Conservation (phyloP, 805 yeast species). For the Metschnikowia cubensis region DNA sequence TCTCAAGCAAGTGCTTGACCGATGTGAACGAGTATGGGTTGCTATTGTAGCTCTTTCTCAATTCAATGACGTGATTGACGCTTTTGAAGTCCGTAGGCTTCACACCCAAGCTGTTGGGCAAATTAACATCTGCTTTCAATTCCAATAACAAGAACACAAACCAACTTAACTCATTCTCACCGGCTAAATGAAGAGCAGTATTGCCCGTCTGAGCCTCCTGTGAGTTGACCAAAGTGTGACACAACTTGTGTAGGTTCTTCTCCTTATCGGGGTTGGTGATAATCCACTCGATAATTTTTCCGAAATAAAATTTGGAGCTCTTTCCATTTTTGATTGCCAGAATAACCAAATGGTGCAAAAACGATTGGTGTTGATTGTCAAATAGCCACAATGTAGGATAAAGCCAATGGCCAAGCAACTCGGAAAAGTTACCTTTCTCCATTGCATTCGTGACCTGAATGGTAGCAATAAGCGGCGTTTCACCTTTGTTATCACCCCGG, state of each 20-base stretch:
- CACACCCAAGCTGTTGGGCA: conserved; percentile 81
- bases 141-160: conserved; percentile 31
- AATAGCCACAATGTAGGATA: conserved; percentile 53
- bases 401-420: conserved; percentile 57
- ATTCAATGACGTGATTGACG: conserved; percentile 35
- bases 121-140: conserved; percentile 48
- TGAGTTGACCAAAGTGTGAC: conserved; percentile 26
- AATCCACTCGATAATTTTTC: conserved; percentile 33
- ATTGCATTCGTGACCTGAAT: conserved; percentile 80
- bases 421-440: conserved; percentile 71
- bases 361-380: conserved; percentile 67
- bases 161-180: conserved; percentile 38
- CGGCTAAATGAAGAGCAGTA: conserved; percentile 40
- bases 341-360: conserved; percentile 81
- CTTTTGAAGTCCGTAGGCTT: conserved; percentile 86
- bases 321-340: conserved; percentile 28
- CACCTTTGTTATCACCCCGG: conserved; percentile 38
- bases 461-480: conserved; percentile 51
- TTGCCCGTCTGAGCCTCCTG: conserved; percentile 36
- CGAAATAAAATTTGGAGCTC: conserved; percentile 33
- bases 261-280: conserved; percentile 21
- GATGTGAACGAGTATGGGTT: conserved; percentile 11
- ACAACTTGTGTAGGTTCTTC: conserved; percentile 13
- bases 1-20: conserved; percentile 9
- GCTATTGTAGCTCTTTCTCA: conserved; percentile 13